phyloP scores from a whole-genome alignment of 2,329 filamentous ascomycete species.

The Aspergillus sp. region DNA sequence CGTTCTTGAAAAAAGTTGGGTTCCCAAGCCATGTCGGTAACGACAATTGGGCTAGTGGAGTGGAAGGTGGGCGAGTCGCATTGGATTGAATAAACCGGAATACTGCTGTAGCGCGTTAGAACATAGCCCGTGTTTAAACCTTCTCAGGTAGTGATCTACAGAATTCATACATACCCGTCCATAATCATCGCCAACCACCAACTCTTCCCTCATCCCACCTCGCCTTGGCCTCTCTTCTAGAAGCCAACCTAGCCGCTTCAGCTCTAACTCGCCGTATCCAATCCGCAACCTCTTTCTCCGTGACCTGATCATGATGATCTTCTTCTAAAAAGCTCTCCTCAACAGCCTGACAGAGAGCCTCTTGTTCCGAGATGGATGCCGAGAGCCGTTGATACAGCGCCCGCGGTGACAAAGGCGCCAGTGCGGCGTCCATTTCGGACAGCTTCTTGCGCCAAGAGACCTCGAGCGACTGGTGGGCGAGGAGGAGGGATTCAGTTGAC shows the following conservation, averaged over 20 bases:
- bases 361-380: constrained; percentile 73
- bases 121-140: too few relatives aligned
- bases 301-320: constrained; percentile 46
- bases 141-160: too few relatives aligned
- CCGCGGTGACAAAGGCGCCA: constrained; percentile 77
- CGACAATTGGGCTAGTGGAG: constrained; percentile 20
- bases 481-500: constrained; percentile 68
- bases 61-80: constrained; percentile 13
- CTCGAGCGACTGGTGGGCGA: constrained; percentile 77
- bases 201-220: constrained; percentile 95
- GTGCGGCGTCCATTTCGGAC: constrained; percentile 73
- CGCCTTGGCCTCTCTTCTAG: constrained; percentile 77
- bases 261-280: constrained; percentile 78
- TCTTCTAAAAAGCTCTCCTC: constrained; percentile 88
- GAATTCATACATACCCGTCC: not conserved
- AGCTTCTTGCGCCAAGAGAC: constrained; percentile 89
- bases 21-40: constrained; percentile 23
- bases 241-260: constrained; percentile 67
- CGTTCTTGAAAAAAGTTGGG: constrained; percentile 46
- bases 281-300: constrained; percentile 74
- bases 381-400: constrained; percentile 75
- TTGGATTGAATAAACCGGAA: constrained; percentile 5
- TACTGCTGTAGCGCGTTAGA: too few relatives aligned
- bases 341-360: constrained; percentile 67
- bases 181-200: constrained; percentile 76